phyloP scores from a whole-genome alignment of 2,329 filamentous ascomycete genomes.

The Massarina eburnea region DNA sequence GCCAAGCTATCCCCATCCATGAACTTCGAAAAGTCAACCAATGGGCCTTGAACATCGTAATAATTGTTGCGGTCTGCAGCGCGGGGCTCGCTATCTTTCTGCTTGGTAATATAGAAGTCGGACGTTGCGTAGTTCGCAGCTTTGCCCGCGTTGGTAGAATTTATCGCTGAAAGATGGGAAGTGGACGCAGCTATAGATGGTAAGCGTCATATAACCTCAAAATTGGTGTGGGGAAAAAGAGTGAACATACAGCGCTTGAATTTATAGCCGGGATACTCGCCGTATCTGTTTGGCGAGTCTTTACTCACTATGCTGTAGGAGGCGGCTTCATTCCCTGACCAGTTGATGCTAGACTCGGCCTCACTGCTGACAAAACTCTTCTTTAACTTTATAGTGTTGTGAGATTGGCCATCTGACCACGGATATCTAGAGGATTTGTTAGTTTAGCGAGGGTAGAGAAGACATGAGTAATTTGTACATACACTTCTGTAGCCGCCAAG shows the following conservation, averaged over 20 bases:
- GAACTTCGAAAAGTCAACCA: conserved; percentile 55
- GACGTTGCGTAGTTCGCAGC: conserved; percentile 54
- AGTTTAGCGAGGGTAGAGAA: background rate
- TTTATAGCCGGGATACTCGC: conserved; percentile 56
- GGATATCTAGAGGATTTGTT: conserved; percentile 38
- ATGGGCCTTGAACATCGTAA: conserved; percentile 50
- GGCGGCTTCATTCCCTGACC: conserved; percentile 50
- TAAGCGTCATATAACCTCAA: background rate
- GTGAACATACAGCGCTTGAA: conserved; percentile 48
- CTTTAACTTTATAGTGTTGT: conserved; percentile 56
- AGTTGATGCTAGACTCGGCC: conserved; percentile 47
- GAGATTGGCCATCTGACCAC: conserved; percentile 53
- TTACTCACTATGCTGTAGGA: conserved; percentile 56
- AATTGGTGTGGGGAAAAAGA: conserved; percentile 5
- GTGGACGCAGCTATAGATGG: conserved; percentile 18
- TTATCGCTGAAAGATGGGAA: conserved; percentile 48
- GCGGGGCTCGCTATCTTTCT: conserved; percentile 56
- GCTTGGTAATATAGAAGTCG: conserved; percentile 55
- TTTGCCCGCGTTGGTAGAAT: conserved; percentile 51
- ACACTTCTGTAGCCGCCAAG: conserved; percentile 48
- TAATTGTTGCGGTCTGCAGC: conserved; percentile 51
- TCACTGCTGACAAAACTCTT: conserved; percentile 43
- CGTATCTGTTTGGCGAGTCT: conserved; percentile 52
- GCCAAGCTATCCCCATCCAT: conserved; percentile 50
- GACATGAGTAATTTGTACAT: conserved; percentile 4